Conservation (phyloP, 345 rosid species). For the Hypericum perforatum region DNA sequence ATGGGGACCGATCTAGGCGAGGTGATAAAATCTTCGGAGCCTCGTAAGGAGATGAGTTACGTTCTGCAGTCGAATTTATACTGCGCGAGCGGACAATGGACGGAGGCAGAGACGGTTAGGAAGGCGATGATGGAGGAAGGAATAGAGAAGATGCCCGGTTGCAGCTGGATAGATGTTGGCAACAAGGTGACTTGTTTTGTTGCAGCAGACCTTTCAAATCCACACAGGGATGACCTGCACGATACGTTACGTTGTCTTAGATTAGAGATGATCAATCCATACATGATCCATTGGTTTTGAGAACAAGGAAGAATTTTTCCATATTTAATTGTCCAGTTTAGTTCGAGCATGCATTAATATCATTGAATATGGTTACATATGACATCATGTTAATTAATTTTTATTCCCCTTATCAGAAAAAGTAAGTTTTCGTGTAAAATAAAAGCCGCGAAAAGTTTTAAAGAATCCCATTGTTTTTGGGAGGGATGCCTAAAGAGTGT, state of each 20-base stretch:
- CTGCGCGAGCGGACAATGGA: conserved; percentile 53
- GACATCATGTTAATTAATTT: no score
- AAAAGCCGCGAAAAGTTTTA: no score
- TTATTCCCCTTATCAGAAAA: no score
- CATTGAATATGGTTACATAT: no score
- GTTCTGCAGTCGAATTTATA: conserved; percentile 62
- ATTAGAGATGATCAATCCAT: conserved; percentile 37
- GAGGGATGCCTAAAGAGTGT: no score
- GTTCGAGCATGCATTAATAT: no score
- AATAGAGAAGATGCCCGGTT: conserved; percentile 58
- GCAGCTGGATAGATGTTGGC: conserved; percentile 73
- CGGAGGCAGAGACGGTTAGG: conserved; percentile 66
- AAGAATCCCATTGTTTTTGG: no score
- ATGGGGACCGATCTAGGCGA: conserved; percentile 39
- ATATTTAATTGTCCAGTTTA: no score
- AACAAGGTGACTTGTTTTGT: conserved; percentile 38
- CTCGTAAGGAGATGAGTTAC: conserved; percentile 48
- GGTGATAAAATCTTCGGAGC: conserved; percentile 25
- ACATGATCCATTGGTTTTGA: conserved; percentile 2
- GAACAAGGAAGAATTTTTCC: conserved; percentile 2
- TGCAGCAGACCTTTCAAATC: conserved; percentile 35
- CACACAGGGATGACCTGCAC: conserved; percentile 23
- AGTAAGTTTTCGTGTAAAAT: no score
- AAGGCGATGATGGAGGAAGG: conserved; percentile 52
- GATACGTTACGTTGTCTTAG: conserved; percentile 29